phyloP scores from a whole-genome alignment of 129 eudicot species.

The Tagetes patula region DNA sequence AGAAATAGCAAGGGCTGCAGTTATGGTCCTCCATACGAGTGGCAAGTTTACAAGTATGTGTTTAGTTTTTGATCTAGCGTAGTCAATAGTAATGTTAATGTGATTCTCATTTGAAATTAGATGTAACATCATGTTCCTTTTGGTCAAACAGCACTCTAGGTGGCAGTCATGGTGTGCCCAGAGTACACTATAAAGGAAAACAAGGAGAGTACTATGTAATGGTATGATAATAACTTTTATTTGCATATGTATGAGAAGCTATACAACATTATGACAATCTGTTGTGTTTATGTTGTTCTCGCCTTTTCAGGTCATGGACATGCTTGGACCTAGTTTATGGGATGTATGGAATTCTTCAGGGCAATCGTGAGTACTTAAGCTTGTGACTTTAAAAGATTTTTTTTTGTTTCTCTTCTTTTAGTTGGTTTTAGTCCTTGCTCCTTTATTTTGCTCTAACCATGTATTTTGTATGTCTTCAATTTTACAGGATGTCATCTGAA shows the following conservation, averaged over 20 bases:
- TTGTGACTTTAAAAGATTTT: not conserved
- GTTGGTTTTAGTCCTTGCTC: constrained; percentile 18
- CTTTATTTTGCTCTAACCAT: constrained; percentile 8
- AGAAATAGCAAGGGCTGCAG: constrained; percentile 83
- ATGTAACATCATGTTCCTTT: not conserved
- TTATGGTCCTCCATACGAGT: constrained; percentile 88
- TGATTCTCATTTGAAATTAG: not conserved
- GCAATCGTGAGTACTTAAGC: constrained; percentile 58
- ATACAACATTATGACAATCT: constrained; percentile 23
- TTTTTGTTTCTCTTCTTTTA: not conserved
- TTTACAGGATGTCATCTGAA: constrained; percentile 33
- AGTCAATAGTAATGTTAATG: not conserved
- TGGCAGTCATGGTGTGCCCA: constrained; percentile 86
- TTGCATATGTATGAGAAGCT: constrained; percentile 30
- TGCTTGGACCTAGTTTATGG: constrained; percentile 93
- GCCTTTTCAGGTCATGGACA: constrained; percentile 76
- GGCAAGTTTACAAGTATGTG: constrained; percentile 91
- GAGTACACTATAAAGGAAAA: constrained; percentile 80
- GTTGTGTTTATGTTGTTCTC: constrained; percentile 8
- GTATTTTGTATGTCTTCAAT: not conserved
- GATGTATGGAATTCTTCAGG: constrained; percentile 89
- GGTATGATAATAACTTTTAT: constrained; percentile 46
- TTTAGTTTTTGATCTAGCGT: not conserved
- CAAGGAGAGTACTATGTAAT: constrained; percentile 88
- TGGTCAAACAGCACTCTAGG: constrained; percentile 65